Conservation (phyloP, 2,329 filamentous ascomycete genomes). For the Cercospora sojina region DNA sequence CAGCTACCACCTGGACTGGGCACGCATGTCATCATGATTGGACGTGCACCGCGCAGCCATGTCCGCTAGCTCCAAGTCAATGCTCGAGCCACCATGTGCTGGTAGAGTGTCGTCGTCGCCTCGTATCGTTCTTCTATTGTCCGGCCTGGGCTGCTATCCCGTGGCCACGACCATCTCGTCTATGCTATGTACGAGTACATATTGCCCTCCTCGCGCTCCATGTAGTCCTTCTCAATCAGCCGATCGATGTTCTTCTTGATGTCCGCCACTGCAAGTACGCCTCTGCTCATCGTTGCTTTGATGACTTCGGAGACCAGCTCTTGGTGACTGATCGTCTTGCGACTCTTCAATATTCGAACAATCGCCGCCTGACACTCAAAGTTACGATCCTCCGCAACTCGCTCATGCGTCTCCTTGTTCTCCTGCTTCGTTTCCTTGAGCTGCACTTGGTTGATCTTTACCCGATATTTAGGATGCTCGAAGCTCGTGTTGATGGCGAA, state of each 20-base stretch:
- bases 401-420: constrained; percentile 89
- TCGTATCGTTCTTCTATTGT: background rate
- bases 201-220: constrained; percentile 73
- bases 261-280: constrained; percentile 77
- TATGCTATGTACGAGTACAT: constrained; percentile 50
- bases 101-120: background rate
- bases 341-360: constrained; percentile 93
- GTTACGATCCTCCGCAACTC: constrained; percentile 82
- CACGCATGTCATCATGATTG: background rate
- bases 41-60: background rate
- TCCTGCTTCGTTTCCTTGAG: constrained; percentile 93
- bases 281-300: constrained; percentile 79
- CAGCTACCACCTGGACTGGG: constrained; percentile 1
- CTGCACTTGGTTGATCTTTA: constrained; percentile 99
- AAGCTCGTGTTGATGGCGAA: constrained; percentile 82
- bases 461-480: constrained; percentile 75
- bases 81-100: constrained; percentile 1
- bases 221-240: constrained; percentile 91
- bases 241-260: constrained; percentile 98
- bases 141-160: background rate
- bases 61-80: background rate
- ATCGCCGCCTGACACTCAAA: constrained; percentile 97
- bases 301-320: constrained; percentile 91
- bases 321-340: constrained; percentile 82
- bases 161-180: background rate